Percentiles rank a stretch among this genome's conserved stretches.
Conservation (phyloP, 2,329 filamentous ascomycete genomes). For the Sporothrix brunneoviolacea region DNA sequence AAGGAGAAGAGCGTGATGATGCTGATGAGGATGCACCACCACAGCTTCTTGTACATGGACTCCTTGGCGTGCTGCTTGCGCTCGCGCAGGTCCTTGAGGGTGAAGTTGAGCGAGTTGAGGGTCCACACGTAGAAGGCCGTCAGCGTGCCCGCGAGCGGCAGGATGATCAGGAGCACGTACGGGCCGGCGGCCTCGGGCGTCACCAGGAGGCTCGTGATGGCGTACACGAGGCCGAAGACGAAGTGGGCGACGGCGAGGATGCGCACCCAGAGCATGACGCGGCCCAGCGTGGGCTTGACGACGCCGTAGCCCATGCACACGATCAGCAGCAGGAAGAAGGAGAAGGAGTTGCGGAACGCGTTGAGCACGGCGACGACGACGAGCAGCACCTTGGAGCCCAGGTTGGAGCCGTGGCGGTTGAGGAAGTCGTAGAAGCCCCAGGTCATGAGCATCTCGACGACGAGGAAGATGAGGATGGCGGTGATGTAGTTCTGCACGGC, state of each 20-base stretch:
- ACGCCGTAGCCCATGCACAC: constrained; percentile 99
- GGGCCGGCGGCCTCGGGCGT: constrained; percentile 83
- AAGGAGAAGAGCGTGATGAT: constrained; percentile 96
- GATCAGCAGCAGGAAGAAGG: constrained; percentile 94
- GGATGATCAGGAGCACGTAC: constrained; percentile 83
- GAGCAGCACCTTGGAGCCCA: constrained; percentile 77
- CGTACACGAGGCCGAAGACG: constrained; percentile 88
- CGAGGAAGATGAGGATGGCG: constrained; percentile 87
- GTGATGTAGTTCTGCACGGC: constrained; percentile 99
- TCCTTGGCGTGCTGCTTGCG: constrained; percentile 92
- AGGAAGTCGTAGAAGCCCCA: constrained; percentile 99
- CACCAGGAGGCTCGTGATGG: constrained; percentile 79
- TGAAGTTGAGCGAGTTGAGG: constrained; percentile 86
- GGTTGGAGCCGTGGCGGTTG: constrained; percentile 80
- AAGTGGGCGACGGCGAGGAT: constrained; percentile 90
- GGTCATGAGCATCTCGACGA: constrained; percentile 94
- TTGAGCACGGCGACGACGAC: constrained; percentile 89
- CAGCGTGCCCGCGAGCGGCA: constrained; percentile 83
- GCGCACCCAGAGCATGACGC: constrained; percentile 89
- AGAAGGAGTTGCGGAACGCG: constrained; percentile 92
- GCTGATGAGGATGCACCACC: constrained; percentile 92
- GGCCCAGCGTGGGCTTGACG: constrained; percentile 85
- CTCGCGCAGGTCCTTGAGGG: constrained; percentile 92
- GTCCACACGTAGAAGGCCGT: constrained; percentile 99
- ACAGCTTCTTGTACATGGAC: constrained; percentile 94